Conservation (phyloP, 441 rosid genomes). For the Gossypium gossypioides region DNA sequence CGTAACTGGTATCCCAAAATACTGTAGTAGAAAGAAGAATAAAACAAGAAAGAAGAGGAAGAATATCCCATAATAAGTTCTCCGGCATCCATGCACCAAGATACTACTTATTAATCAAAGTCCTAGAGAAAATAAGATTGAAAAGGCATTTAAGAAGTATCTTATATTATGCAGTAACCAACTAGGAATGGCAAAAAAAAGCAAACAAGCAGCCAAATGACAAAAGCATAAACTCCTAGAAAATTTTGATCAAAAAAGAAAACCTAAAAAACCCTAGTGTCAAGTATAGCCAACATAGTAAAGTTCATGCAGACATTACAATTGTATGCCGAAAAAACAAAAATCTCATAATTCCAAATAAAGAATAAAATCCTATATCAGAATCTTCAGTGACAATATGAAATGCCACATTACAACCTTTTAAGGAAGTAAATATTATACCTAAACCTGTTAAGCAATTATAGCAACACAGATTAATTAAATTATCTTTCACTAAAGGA, state of each 20-base stretch:
- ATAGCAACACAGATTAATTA: too few species aligned
- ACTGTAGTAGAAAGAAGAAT: background rate
- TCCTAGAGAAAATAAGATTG: background rate
- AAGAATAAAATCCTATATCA: background rate
- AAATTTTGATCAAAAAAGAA: background rate
- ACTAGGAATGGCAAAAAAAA: background rate
- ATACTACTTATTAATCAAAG: background rate
- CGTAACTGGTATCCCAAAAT: background rate
- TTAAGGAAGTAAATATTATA: background rate
- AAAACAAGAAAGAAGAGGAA: background rate
- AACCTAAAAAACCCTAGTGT: background rate
- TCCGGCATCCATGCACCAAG: background rate
- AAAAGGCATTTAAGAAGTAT: background rate
- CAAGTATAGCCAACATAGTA: background rate
- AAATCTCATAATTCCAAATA: background rate
- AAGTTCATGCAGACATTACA: background rate
- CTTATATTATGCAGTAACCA: background rate
- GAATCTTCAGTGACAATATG: background rate
- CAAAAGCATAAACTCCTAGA: conserved; percentile 1
- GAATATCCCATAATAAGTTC: background rate
- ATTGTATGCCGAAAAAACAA: background rate
- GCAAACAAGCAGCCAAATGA: background rate
- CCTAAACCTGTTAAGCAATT: background rate
- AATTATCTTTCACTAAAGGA: background rate
- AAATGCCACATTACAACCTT: background rate